Base-by-base conservation (phyloP, 768 basidiomycete species). In the Cyathus striatus region DNA sequence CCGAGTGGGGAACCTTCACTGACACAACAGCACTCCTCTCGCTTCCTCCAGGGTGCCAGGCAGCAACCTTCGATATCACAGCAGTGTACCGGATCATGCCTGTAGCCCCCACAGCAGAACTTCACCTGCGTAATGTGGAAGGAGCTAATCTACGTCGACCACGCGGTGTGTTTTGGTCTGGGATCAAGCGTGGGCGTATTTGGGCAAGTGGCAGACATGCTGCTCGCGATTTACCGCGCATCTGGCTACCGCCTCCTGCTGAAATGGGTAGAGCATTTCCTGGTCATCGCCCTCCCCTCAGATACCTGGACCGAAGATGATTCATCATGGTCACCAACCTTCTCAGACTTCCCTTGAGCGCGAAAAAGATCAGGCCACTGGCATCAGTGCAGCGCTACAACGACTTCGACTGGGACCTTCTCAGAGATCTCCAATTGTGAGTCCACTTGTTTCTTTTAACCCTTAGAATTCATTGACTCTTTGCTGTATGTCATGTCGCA, bases 251-350 rank as follows among this genome's bases (percentile, higher is more conserved):
- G 45, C 1, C 45, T 44, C 2, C 44, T 63, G 10, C 10, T 30
- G 16, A 70, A 69, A 43, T 71, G 69, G 66, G 66, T 69, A 0
- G 64, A 71, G 52, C 57, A 71, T 36, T 67, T 69, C 41, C 38
- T 65, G 2, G 55, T 59, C 2, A 48, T 65, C 9, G 49, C 52
- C 0, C 42, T 50, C 0, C 60, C 60, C 17, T 41, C 25, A n/a
- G 44, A 59, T 21, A 24, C 46, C 0, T 59, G 54, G 54, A 49
- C 56, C 3, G 57, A 62, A 40, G 52, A 41, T 14, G 54, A 61
- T 61, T 69, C 43, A 55, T 63, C 1, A 47, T 33, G 1, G 27
- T 66, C 1, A 60, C 59, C 6, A 46, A 32, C 0, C 21, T 23
- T 1, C 36, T 62, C 16, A 66, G 65, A 0, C 46, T 62, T 0